These are phyloP conservation scores for Pseudogymnoascus sp. DNA, from an alignment of 2,329 filamentous ascomycete genomes.

Conservation along the genomic window DNA sequence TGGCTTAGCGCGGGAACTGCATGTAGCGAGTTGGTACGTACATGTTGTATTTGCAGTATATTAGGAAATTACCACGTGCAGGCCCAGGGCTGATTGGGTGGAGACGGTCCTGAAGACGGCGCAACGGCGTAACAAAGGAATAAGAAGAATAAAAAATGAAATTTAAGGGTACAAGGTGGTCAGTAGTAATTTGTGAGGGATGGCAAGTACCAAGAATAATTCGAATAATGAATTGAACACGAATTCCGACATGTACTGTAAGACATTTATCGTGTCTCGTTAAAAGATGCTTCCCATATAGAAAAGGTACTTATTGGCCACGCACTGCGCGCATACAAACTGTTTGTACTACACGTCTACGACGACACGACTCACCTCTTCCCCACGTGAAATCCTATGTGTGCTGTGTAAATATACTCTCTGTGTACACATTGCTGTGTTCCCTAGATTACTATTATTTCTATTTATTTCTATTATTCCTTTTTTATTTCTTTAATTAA, in stretches of 20 bases:
- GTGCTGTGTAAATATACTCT: neutral
- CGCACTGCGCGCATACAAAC: neutral
- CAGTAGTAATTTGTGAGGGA: neutral
- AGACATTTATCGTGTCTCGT: neutral
- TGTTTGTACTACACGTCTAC: neutral
- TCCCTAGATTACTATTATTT: neutral
- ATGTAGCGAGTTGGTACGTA: neutral
- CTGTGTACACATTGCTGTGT: neutral
- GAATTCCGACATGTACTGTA: neutral
- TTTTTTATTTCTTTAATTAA: neutral
- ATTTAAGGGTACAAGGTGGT: neutral
- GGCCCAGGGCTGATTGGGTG: neutral
- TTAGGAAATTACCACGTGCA: constrained; percentile 1
- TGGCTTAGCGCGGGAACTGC: neutral
- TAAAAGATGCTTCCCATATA: neutral
- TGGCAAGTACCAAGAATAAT: neutral
- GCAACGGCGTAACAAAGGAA: neutral
- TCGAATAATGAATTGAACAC: neutral
- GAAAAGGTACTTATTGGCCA: neutral
- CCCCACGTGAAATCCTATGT: neutral
- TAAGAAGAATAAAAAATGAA: neutral
- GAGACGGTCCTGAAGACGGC: too few species aligned
- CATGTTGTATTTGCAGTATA: neutral
- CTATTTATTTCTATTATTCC: neutral
- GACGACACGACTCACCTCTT: neutral